A percentile compares a stretch with the other conserved stretches of the same genome.
phyloP scores from a whole-genome alignment of 192 early-diverging fungal genomes.

The Paraglomus occultum region DNA sequence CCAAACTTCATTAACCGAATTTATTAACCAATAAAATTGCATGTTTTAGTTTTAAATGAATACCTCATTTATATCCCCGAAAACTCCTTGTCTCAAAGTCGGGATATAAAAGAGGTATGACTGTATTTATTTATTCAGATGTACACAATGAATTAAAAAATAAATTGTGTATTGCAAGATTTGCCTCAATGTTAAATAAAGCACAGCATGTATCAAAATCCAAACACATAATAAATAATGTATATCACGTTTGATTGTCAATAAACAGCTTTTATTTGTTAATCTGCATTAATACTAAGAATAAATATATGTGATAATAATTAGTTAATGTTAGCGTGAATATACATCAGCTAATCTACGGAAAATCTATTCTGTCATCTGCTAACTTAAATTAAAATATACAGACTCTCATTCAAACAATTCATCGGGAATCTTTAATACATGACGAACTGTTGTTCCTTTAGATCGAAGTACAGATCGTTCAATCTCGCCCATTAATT shows the following conservation, averaged over 20 bases:
- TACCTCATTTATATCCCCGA: too few relatives aligned
- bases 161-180: slow-evolving; percentile 19
- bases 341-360: slow-evolving; percentile 13
- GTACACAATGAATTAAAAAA: slow-evolving; percentile 16
- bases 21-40: too few relatives aligned
- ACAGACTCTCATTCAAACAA: slow-evolving; percentile 14
- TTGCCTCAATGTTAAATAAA: slow-evolving; percentile 17
- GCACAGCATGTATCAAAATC: slow-evolving; percentile 13
- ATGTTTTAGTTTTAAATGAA: too few relatives aligned
- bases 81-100: too few relatives aligned
- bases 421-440: slow-evolving; percentile 25
- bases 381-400: slow-evolving; percentile 22
- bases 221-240: slow-evolving; percentile 19
- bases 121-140: slow-evolving; percentile 19
- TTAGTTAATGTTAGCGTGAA: slow-evolving; percentile 16
- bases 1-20: too few relatives aligned
- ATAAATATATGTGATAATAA: slow-evolving; percentile 13
- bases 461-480: slow-evolving; percentile 20
- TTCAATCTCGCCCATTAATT: slow-evolving; percentile 25
- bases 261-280: slow-evolving; percentile 17
- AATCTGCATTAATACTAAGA: slow-evolving; percentile 23
- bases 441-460: slow-evolving; percentile 24
- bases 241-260: slow-evolving; percentile 17
- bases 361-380: slow-evolving; percentile 12
- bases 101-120: too few relatives aligned